Conservation (phyloP, 2,329 filamentous ascomycete species). For the Ascochyta viciae-villosae region DNA sequence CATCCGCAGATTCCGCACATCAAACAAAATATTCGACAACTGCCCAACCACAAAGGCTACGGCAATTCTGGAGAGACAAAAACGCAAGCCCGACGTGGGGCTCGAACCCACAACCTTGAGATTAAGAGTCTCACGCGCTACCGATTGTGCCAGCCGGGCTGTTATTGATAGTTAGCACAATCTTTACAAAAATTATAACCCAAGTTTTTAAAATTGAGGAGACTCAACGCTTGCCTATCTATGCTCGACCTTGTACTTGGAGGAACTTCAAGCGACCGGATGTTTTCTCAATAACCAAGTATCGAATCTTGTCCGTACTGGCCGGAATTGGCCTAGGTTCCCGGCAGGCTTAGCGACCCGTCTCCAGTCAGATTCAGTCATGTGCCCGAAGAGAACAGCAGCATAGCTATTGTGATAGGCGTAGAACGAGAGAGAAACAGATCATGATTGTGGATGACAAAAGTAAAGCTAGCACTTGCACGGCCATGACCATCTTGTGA, state of each 20-base stretch:
- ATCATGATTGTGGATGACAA: background rate
- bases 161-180: background rate
- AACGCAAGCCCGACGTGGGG: conserved; percentile 48
- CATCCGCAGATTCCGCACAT: background rate
- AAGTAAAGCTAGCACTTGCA: background rate
- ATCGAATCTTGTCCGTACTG: background rate
- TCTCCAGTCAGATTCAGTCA: background rate
- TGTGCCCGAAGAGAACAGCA: background rate
- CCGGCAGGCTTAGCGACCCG: background rate
- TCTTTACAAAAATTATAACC: too few species aligned
- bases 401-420: background rate
- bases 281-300: too few species aligned
- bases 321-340: background rate
- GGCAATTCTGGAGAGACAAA: background rate
- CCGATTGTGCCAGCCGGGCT: conserved; percentile 41
- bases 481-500: background rate
- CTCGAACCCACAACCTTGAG: conserved; percentile 57
- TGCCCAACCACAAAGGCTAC: background rate
- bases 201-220: too few species aligned
- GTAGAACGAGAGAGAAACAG: background rate
- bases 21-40: background rate
- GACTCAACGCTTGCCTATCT: too few species aligned
- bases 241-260: background rate
- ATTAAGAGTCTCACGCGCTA: conserved; percentile 31
- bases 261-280: background rate